Conservation (phyloP, 75 land plant genomes). For the Sequoiadendron giganteum region DNA sequence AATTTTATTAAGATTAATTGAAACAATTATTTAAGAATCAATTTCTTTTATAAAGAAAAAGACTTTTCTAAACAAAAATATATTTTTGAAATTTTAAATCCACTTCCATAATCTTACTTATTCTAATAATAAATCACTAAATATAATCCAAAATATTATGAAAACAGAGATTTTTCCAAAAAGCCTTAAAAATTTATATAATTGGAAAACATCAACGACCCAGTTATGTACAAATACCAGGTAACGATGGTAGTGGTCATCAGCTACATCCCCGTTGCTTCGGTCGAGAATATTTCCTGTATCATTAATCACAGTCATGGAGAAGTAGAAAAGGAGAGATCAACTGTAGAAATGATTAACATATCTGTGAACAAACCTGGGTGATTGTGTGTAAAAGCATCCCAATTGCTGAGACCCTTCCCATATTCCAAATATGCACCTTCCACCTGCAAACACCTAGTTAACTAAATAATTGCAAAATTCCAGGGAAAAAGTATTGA, state of each 20-base stretch:
- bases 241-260: conserved; percentile 71
- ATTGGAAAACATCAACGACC: not conserved
- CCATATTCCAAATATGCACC: conserved; percentile 37
- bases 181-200: too few relatives aligned
- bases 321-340: not conserved
- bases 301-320: not conserved
- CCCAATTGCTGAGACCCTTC: conserved; percentile 33
- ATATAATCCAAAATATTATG: not conserved
- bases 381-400: conserved; percentile 17
- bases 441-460: conserved; percentile 23
- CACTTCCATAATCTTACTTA: not conserved
- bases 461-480: not conserved
- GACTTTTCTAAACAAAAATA: too few relatives aligned
- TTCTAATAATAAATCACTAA: too few relatives aligned
- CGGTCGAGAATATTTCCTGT: conserved; percentile 45
- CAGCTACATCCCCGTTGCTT: conserved; percentile 57
- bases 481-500: not conserved
- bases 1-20: not conserved
- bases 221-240: conserved; percentile 23
- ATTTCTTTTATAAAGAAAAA: too few relatives aligned
- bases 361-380: not conserved
- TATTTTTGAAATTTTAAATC: not conserved
- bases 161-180: not conserved
- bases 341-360: not conserved
- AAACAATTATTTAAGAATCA: too few relatives aligned